Conservation (phyloP, 768 basidiomycete genomes). For the Suillus weaverae region DNA sequence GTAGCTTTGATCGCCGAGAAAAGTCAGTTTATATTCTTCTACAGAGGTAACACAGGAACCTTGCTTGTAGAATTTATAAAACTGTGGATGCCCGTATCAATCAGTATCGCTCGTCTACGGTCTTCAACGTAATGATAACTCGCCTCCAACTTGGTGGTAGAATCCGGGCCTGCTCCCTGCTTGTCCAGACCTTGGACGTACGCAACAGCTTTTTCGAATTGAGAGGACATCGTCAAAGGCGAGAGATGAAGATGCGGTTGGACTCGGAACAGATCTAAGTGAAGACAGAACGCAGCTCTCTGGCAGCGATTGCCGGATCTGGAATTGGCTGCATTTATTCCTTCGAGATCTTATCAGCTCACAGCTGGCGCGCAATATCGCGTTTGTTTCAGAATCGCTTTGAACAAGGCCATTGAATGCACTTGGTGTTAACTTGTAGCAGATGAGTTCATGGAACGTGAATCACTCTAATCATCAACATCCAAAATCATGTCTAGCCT, state of each 20-base stretch:
- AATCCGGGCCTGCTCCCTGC: constrained; percentile 65
- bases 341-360: constrained; percentile 1
- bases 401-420: background rate
- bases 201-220: constrained; percentile 74
- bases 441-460: background rate
- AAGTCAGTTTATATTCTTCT: constrained; percentile 1
- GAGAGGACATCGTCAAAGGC: constrained; percentile 57
- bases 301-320: background rate
- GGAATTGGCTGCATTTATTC: background rate
- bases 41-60: constrained; percentile 43
- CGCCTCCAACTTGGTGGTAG: constrained; percentile 1
- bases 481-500: background rate
- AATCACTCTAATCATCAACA: background rate
- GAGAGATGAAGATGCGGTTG: background rate
- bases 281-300: background rate
- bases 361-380: background rate
- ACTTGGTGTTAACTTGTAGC: background rate
- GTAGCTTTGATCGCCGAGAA: constrained; percentile 50
- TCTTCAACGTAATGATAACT: constrained; percentile 2
- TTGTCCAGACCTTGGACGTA: constrained; percentile 72
- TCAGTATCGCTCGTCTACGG: background rate
- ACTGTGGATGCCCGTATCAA: constrained; percentile 47
- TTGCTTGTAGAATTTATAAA: constrained; percentile 95
- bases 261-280: background rate
- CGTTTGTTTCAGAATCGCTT: background rate